Evolutionary conservation across 495 filamentous ascomycete genomes (phyloP).

Genomic region (Podospora pseudocomata): DNA sequence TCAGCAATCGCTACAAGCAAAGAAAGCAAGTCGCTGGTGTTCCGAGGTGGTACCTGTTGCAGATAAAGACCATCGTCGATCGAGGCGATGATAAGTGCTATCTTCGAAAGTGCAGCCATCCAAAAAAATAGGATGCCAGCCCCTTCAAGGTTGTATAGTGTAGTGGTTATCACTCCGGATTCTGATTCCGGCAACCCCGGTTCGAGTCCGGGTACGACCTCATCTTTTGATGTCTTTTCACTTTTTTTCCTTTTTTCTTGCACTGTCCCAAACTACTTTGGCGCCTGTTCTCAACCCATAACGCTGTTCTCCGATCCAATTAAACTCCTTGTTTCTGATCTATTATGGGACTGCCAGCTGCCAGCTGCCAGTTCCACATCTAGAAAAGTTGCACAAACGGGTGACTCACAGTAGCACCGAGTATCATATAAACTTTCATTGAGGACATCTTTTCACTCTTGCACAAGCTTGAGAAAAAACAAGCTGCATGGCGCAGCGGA

Average conservation of each 20-base stretch:
- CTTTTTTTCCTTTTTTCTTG: background rate
- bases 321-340: background rate
- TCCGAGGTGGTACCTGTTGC: too few relatives aligned
- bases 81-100: too few relatives aligned
- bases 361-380: background rate
- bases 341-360: background rate
- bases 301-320: background rate
- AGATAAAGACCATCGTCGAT: too few relatives aligned
- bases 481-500: slow-evolving; percentile 20
- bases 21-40: background rate
- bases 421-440: background rate
- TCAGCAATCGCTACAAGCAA: background rate
- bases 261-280: background rate
- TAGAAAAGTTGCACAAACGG: background rate
- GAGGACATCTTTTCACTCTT: background rate
- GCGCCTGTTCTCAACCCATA: too few relatives aligned
- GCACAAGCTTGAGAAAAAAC: background rate
- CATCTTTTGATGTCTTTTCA: background rate
- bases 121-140: background rate
- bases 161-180: slow-evolving; percentile 23
- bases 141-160: slow-evolving; percentile 13
- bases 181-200: slow-evolving; percentile 21
- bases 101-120: background rate
- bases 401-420: background rate
- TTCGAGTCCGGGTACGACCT: slow-evolving; percentile 18